Percentiles rank a stretch among this genome's conserved stretches.
These are phyloP conservation scores for Cordyceps militaris DNA, from an alignment of 2,329 filamentous ascomycete genomes.

Conservation along the genomic window DNA sequence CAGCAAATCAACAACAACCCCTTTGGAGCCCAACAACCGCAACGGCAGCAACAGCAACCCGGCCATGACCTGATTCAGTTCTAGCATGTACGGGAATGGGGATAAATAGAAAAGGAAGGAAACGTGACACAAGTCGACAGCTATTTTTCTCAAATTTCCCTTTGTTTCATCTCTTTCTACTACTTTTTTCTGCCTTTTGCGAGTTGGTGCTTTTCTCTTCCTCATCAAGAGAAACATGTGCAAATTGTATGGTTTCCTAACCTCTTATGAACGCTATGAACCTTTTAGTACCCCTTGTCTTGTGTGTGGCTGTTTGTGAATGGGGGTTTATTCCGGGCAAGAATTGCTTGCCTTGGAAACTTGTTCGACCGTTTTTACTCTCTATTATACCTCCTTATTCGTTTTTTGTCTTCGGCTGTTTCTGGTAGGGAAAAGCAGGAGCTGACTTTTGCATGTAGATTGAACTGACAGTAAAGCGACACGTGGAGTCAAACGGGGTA, in stretches of 20 bases:
- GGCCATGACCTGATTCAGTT: constrained; percentile 59
- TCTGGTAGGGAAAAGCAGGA: too few species aligned
- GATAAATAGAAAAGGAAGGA: neutral
- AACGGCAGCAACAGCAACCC: constrained; percentile 40
- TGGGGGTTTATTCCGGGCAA: too few species aligned
- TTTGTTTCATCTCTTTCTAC: neutral
- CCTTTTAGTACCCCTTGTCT: too few species aligned
- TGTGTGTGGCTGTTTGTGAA: too few species aligned
- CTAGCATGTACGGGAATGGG: constrained; percentile 27
- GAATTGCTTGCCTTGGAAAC: too few species aligned
- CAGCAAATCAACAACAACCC: constrained; percentile 45
- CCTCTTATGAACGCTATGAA: too few species aligned
- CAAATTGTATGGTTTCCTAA: neutral
- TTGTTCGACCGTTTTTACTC: too few species aligned
- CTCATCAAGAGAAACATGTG: neutral
- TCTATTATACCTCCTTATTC: too few species aligned
- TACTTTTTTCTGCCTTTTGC: neutral
- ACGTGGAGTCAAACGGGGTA: too few species aligned
- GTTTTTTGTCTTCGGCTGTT: too few species aligned
- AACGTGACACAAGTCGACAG: neutral
- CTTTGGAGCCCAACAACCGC: constrained; percentile 40
- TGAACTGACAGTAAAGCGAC: too few species aligned
- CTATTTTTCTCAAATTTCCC: constrained; percentile 10
- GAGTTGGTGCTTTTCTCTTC: neutral
- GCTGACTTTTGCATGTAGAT: too few species aligned